Conservation (phyloP, 345 rosid species). For the Hirschfeldia incana region DNA sequence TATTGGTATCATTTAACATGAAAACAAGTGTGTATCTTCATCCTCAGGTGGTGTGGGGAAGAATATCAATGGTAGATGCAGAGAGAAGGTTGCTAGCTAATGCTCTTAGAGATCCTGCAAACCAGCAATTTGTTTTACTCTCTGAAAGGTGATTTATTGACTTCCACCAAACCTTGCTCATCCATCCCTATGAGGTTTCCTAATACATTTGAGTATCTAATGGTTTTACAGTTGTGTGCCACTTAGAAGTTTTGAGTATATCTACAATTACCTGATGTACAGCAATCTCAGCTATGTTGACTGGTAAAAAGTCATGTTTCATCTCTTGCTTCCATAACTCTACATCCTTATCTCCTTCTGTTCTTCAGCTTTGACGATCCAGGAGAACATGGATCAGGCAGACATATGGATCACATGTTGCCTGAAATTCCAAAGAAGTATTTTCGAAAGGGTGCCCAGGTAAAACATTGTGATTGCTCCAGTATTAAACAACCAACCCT, state of each 20-base stretch:
- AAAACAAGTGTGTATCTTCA: neutral
- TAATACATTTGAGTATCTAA: neutral
- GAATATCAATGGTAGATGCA: slow-evolving; percentile 69
- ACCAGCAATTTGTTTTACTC: neutral
- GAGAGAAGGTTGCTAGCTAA: slow-evolving; percentile 45
- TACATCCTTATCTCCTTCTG: neutral
- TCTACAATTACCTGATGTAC: slow-evolving; percentile 83
- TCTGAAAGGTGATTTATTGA: neutral
- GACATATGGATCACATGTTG: slow-evolving; percentile 89
- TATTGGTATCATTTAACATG: neutral
- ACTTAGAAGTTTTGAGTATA: slow-evolving; percentile 57
- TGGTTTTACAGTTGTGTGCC: neutral
- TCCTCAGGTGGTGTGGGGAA: slow-evolving; percentile 70
- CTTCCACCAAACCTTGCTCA: slow-evolving; percentile 42
- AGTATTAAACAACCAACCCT: neutral
- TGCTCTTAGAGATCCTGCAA: neutral
- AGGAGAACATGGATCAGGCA: slow-evolving; percentile 94
- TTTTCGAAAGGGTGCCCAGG: slow-evolving; percentile 99
- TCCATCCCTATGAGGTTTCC: neutral
- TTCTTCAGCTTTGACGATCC: slow-evolving; percentile 85
- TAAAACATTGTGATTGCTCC: slow-evolving; percentile 20
- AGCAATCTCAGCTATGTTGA: slow-evolving; percentile 85
- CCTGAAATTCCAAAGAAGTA: slow-evolving; percentile 83
- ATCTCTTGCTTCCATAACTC: neutral
- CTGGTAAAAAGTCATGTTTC: slow-evolving; percentile 51